Percentiles rank a stretch among this genome's conserved stretches.
Evolutionary conservation across 176 grass and related monocot species (phyloP).

Genomic region (Carex scoparia): DNA sequence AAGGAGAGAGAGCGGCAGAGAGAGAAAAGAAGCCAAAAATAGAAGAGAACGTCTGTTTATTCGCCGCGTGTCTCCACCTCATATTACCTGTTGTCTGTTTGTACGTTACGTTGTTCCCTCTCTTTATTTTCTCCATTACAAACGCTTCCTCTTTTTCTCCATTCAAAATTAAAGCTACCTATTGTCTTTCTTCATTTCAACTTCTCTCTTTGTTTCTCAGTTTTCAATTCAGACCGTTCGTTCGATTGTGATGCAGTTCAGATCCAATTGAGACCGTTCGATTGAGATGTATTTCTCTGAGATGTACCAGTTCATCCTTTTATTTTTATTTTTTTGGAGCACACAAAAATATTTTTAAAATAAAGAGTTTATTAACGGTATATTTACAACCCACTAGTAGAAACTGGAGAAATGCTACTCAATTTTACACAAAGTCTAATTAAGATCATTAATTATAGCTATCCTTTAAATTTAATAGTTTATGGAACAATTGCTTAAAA

Average conservation of each 20-base stretch:
- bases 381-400: too few relatives aligned
- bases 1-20: neutral
- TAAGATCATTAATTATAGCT: too few relatives aligned
- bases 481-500: too few relatives aligned
- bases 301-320: too few relatives aligned
- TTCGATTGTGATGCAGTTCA: neutral
- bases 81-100: constrained; percentile 26
- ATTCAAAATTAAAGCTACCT: neutral
- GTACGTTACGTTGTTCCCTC: neutral
- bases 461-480: too few relatives aligned
- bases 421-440: too few relatives aligned
- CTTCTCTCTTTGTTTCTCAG: neutral
- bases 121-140: neutral
- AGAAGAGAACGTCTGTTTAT: constrained; percentile 21
- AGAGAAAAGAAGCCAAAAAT: neutral
- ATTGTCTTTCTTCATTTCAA: neutral
- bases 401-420: too few relatives aligned
- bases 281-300: too few relatives aligned
- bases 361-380: too few relatives aligned
- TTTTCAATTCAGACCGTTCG: neutral
- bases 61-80: constrained; percentile 31
- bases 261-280: neutral
- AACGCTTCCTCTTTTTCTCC: neutral
- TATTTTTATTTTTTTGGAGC: too few relatives aligned
- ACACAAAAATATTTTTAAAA: too few relatives aligned